Base-by-base conservation (phyloP, 116 monocot species). In the Iris pallida region DNA sequence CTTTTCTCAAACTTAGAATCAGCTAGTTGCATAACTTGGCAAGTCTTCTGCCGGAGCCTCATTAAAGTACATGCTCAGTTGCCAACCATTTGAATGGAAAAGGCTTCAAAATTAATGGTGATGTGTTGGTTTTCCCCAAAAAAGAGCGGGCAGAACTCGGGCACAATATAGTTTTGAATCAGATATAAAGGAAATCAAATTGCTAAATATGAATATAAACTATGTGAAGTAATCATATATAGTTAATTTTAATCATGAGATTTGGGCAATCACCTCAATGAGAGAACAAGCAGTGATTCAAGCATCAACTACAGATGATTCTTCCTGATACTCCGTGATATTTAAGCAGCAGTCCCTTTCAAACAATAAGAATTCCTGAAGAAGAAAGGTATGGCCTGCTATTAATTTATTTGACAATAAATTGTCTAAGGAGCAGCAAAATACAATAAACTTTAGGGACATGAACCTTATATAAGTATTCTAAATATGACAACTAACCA, bases 311-410 rank as follows among this genome's bases (percentile, higher is more conserved):
- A 44, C 46, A 17, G 74, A 68, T 20, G 56, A 61, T 64, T 90
- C 88, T 76, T 93, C 88, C 63, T 80, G 74, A 56, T 73, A 59
- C 64, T 84, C 88, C 98, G 90, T 90, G 73, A 55, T 73, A 69
- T 62, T 79, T 68, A 99, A 67, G 41, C 76, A 60, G 47, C 75
- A 90, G 30, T 99, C 93, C 68, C 98, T 82, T 75, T 99, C 88
- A 65, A 85, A 93, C 53, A 86, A 59, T 16, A 99, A 80, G 76
- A 93, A 88, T 71, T 99, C 98, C 98, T 99, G 73, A 18, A 81
- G n/a, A n/a, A n/a, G 71, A 67, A 42, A 47, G 68, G 3, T 42
- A 63, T 55, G 2, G 15, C 11, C 52, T 44, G 7, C 19, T 68
- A 20, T 65, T 13, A 30, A 54, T 53, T 4, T 42, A 53, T 20